Base-by-base conservation (phyloP, 441 rosid species). In the Kokia cookei region DNA sequence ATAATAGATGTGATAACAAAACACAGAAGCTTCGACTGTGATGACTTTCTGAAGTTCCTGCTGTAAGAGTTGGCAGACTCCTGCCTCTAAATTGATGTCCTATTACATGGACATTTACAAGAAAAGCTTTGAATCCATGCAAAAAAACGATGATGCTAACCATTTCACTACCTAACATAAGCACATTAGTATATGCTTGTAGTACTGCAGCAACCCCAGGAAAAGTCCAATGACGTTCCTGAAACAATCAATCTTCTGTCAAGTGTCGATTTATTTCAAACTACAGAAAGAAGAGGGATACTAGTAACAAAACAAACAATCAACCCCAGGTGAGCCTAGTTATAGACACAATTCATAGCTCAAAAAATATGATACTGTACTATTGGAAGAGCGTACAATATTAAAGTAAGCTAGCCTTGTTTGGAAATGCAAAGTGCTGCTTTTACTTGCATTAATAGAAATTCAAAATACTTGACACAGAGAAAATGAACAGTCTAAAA, bases 1-100 rank as follows among this genome's bases (percentile, higher is more conserved):
- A 17, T 88, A 17, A 95, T 91, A 61, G 98, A 96, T 61, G 99
- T 91, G 69, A 91, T 84, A 65, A 93, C 99, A 78, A 91, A 95
- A 82, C 99, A 93, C 43, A 19, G 84, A 61, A 95, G 94, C 89
- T 96, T 91, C 2, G 99, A 86, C 37, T 91, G 96, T 22, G 93
- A 74, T 78, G 83, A 69, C 85, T 69, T 24, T 24, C 2, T 24
- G 26, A 24, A 24, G 26, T 24, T 24, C 2, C 26, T 1, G 1
- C 2, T 24, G 32, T 65, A 42, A 42, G 92, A 78, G 68, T 76
- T 81, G 71, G 73, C 68, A 55, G 95, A 85, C 22, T 88, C 96
- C 82, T 85, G 91, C 82, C 89, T 19, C 22, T 19, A 19, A 19
- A 19, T 19, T 19, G 22, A 19, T 19, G 22, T 19, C 22, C 22